A percentile compares a stretch with the other conserved stretches of the same genome.
phyloP scores from a whole-genome alignment of 1,284 basidiomycete species.

The Fomitopsis betulina region DNA sequence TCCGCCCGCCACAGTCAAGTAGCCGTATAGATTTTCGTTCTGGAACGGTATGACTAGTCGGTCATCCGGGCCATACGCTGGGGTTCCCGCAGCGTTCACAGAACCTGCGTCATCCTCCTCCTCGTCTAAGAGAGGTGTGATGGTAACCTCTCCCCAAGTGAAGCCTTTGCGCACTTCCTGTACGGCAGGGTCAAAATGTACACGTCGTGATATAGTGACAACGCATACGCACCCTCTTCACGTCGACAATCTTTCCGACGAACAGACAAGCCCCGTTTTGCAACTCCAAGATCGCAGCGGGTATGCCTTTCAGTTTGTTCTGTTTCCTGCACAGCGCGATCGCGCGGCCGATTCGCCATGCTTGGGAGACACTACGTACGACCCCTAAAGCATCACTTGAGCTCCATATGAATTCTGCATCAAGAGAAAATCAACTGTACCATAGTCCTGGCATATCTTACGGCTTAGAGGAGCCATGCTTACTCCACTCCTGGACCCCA shows the following conservation, averaged over 20 bases:
- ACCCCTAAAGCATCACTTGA: conserved; percentile 22
- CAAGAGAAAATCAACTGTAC: conserved; percentile 8
- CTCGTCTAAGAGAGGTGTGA: conserved; percentile 39
- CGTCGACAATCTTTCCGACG: conserved; percentile 48
- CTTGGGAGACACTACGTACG: conserved; percentile 43
- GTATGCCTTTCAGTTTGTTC: conserved; percentile 40
- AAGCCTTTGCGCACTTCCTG: conserved; percentile 29
- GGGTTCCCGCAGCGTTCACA: conserved; percentile 4
- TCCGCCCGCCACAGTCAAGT: conserved; percentile 33
- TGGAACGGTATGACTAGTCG: conserved; percentile 45
- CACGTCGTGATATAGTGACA: not conserved
- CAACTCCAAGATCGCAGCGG: conserved; percentile 42
- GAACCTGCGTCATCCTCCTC: conserved; percentile 37
- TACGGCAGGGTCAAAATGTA: not conserved
- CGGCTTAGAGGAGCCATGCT: conserved; percentile 35
- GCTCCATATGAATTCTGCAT: no score
- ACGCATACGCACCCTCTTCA: conserved; percentile 31
- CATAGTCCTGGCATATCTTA: conserved; percentile 33
- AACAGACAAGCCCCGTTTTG: conserved; percentile 49
- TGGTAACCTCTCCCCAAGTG: conserved; percentile 43
- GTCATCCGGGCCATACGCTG: conserved; percentile 18
- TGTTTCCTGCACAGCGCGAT: conserved; percentile 23
- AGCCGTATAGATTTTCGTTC: conserved; percentile 52
- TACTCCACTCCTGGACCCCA: conserved; percentile 42
- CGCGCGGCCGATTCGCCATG: conserved; percentile 48